phyloP scores from a whole-genome alignment of 768 basidiomycete species.

The Tulasnella sp. region DNA sequence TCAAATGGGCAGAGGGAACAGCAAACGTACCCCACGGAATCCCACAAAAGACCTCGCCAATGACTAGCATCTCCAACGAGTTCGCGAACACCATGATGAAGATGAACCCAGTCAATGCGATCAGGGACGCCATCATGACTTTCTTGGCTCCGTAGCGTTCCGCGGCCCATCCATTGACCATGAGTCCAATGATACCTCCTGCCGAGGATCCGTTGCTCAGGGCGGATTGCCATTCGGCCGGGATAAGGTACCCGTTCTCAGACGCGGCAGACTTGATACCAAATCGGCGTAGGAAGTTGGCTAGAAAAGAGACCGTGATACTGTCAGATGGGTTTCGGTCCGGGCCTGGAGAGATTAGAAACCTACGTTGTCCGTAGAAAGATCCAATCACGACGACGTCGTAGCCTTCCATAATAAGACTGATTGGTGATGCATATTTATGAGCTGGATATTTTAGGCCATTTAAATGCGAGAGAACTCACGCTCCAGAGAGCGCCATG shows the following conservation, averaged over 20 bases:
- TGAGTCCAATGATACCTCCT: conserved; percentile 27
- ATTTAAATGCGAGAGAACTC: conserved; percentile 17
- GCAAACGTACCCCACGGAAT: conserved; percentile 26
- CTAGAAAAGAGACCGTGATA: neutral
- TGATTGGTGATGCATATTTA: neutral
- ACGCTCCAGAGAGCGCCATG: conserved; percentile 19
- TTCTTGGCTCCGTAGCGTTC: conserved; percentile 30
- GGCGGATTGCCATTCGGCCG: conserved; percentile 32
- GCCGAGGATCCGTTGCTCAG: conserved; percentile 29
- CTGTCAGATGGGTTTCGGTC: neutral
- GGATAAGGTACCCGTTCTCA: conserved; percentile 24
- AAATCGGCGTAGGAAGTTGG: conserved; percentile 6
- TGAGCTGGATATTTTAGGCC: neutral
- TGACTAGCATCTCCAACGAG: conserved; percentile 21
- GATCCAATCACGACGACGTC: conserved; percentile 21
- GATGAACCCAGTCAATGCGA: conserved; percentile 21
- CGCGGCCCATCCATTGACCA: conserved; percentile 27
- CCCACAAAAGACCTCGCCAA: conserved; percentile 25
- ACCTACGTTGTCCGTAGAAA: conserved; percentile 17
- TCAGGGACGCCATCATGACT: conserved; percentile 25
- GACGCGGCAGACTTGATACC: conserved; percentile 1
- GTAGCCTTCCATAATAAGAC: conserved; percentile 28
- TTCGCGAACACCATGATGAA: conserved; percentile 23
- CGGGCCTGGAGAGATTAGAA: too few species aligned
- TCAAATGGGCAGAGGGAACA: neutral